Conservation (phyloP, 805 yeast genomes). For the Zygoascus flipseniorum region DNA sequence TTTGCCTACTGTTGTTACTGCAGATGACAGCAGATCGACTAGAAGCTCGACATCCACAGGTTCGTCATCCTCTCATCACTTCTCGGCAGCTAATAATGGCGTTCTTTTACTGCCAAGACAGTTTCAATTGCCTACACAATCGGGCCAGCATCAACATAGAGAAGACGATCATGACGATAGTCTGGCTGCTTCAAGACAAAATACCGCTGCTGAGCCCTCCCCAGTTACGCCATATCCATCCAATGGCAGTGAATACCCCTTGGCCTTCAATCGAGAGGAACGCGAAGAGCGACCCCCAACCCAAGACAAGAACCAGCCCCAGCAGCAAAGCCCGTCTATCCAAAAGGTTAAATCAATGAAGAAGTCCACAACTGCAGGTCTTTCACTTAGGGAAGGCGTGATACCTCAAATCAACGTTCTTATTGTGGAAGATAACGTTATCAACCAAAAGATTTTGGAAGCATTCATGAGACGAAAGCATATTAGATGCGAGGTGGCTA, state of each 20-base stretch:
- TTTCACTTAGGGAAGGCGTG: constrained; percentile 38
- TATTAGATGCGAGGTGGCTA: constrained; percentile 77
- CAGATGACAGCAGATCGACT: background rate
- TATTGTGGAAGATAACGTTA: constrained; percentile 93
- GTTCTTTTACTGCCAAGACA: constrained; percentile 24
- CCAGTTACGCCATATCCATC: background rate
- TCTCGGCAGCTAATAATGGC: constrained; percentile 13
- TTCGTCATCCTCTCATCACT: background rate
- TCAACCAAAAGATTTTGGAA: constrained; percentile 85
- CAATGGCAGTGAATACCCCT: background rate
- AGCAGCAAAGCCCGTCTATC: background rate
- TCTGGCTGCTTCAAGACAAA: background rate
- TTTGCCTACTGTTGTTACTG: background rate
- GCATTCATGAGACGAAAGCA: constrained; percentile 79
- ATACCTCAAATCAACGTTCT: constrained; percentile 83
- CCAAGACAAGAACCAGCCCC: background rate
- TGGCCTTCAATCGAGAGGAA: background rate
- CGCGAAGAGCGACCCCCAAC: background rate
- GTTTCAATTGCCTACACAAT: constrained; percentile 15
- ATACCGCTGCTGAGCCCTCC: background rate
- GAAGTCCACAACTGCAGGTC: background rate
- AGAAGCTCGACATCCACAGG: background rate
- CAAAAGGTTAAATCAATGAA: constrained; percentile 1
- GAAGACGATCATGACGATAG: background rate
- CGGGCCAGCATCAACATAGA: background rate